Percentiles rank a stretch among this genome's conserved stretches.
These are phyloP conservation scores for Massarina eburnea DNA, from an alignment of 2,329 filamentous ascomycete genomes.

Conservation along the genomic window DNA sequence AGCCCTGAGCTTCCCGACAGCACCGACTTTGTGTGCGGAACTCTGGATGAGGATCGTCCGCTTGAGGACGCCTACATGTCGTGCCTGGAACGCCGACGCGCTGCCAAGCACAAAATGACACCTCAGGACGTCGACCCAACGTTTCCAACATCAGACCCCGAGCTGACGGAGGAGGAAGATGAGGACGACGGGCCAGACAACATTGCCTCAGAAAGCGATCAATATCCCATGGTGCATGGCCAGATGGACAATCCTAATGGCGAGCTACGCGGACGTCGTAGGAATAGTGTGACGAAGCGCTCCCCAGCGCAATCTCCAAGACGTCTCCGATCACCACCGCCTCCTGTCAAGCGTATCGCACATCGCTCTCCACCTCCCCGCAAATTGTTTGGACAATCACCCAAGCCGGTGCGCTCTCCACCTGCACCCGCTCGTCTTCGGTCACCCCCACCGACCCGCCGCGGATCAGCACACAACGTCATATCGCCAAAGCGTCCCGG, in stretches of 20 bases:
- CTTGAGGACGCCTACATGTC: slow-evolving; percentile 93
- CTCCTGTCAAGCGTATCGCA: slow-evolving; percentile 41
- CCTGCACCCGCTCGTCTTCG: slow-evolving; percentile 46
- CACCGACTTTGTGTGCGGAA: slow-evolving; percentile 98
- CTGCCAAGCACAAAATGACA: slow-evolving; percentile 76
- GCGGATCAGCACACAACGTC: slow-evolving; percentile 41
- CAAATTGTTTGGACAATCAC: slow-evolving; percentile 70
- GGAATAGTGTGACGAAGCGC: slow-evolving; percentile 25
- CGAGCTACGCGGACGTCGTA: slow-evolving; percentile 42
- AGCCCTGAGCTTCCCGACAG: slow-evolving; percentile 91
- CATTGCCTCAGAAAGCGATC: slow-evolving; percentile 61
- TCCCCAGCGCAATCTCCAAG: slow-evolving; percentile 62
- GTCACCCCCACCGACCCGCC: slow-evolving; percentile 68
- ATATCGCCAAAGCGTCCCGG: slow-evolving; percentile 42
- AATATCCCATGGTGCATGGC: slow-evolving; percentile 69
- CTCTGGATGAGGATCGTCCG: slow-evolving; percentile 90
- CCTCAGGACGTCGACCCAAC: slow-evolving; percentile 94
- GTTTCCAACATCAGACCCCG: slow-evolving; percentile 91
- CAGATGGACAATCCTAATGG: slow-evolving; percentile 69
- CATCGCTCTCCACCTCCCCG: slow-evolving; percentile 50
- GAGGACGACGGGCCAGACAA: slow-evolving; percentile 57
- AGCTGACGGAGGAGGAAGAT: slow-evolving; percentile 77
- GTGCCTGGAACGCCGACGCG: slow-evolving; percentile 77
- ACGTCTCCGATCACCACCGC: slow-evolving; percentile 59
- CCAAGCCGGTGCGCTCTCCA: slow-evolving; percentile 58